Evolutionary conservation across 495 filamentous ascomycete genomes (phyloP), one percentile per base, ranked within the genome.

Genomic region (Gamarada debralockiae): DNA sequence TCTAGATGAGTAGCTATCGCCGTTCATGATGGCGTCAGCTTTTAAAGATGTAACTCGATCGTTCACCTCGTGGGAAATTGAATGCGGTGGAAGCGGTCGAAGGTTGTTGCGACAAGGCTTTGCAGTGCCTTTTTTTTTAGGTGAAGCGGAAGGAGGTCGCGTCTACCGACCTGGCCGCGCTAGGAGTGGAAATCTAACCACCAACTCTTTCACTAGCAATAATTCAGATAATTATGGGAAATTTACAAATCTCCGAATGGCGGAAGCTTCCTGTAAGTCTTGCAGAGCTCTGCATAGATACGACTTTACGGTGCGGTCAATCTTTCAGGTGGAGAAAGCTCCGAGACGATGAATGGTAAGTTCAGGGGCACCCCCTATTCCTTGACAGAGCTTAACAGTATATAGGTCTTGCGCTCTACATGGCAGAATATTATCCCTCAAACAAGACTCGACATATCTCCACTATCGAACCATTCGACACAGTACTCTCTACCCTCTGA

Each of bases 241-340:
- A 48, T 54, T 23, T 59, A 47, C 55, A 52, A 27, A 18, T 64
- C 27, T 53, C 57, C 6, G 85, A 88, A 57, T 96, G 91, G 90
- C 79, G 78, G 40, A 90, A 87, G 70, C 75, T 96, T 50, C 87
- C 91, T 33, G 70, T 96, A 39, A 87, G 77, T 55, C 71, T 95
- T 22, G 75, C 80, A 23, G 92, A 97, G 65, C 79, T 97, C 24
- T 95, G 89, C 56, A 86, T 97, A 50, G 87, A 95, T 61, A 97
- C 92, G 0, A 95, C 90, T 0, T 73, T 97, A 14, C 83, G 90
- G 45, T 96, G 90, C 65, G 92, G 92, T 17, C 92, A 97, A 63
- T 92, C 90, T 2, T 97, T 96, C 64, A 76, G 93, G 73, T 98
- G 93, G 93, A 87, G 85, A 41, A 87, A 89, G 55, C 78, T 89